Evolutionary conservation across 2,329 filamentous ascomycete genomes (phyloP).

Genomic region (Fusarium tjaetaba): DNA sequence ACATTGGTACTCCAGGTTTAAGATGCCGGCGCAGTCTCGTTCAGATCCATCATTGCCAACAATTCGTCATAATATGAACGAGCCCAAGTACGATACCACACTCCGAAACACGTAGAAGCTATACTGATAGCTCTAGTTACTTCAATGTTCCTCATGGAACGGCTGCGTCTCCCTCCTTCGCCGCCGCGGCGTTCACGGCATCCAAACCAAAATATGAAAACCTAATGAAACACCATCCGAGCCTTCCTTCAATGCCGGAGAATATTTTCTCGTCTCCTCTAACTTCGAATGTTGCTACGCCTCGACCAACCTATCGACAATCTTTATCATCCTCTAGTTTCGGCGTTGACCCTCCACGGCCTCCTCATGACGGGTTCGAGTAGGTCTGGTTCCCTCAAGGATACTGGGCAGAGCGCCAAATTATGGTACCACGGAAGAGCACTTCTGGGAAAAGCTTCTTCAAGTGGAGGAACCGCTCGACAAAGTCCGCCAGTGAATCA

Average conservation of each 20-base stretch:
- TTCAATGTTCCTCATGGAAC: constrained; percentile 44
- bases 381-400: constrained; percentile 72
- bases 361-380: constrained; percentile 64
- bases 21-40: constrained; percentile 34
- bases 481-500: constrained; percentile 50
- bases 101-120: fast-evolving
- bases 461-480: constrained; percentile 54
- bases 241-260: constrained; percentile 24
- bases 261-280: constrained; percentile 7
- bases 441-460: constrained; percentile 50
- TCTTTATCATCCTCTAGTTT: constrained; percentile 33
- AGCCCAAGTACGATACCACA: constrained; percentile 38
- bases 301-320: background rate
- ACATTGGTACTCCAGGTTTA: background rate
- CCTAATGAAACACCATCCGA: constrained; percentile 31
- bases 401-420: constrained; percentile 69
- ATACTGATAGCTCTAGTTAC: constrained; percentile 42
- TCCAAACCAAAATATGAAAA: constrained; percentile 13
- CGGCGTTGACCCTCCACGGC: constrained; percentile 63
- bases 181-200: background rate
- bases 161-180: constrained; percentile 26
- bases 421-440: constrained; percentile 44
- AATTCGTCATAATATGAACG: constrained; percentile 15
- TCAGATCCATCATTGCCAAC: constrained; percentile 22
- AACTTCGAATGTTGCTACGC: background rate